Evolutionary conservation across 345 rosid species (phyloP), one percentile per base, ranked within the genome.

Genomic region (Ceriops decandra): DNA sequence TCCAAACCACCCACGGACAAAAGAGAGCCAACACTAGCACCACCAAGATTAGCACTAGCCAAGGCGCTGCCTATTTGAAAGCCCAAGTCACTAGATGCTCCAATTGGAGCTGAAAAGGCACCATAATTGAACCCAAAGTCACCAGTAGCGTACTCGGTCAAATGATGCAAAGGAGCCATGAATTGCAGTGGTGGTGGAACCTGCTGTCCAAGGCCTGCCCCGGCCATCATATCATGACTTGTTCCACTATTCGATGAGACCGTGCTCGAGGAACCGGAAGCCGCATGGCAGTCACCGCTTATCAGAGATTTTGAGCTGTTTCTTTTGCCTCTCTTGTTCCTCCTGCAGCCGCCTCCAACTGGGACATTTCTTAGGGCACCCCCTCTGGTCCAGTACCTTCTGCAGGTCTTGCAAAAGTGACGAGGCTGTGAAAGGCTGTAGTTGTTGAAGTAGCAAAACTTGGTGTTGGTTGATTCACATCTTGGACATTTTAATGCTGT

Each of bases 361-460:
- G 98, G 98, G 62, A 93, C 97, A 60, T 73, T 93, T 19, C 97
- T 82, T 19, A 93, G 80, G 51, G 98, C 91, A 27, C 97, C 97
- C 0, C 97, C 97, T 78, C 91, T 80, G 9, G 99, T 93, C 99
- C 99, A 93, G 88, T 93, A 93, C 82, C 99, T 80, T 65, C 97
- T 78, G 74, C 99, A 93, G 26, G 97, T 88, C 52, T 91, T 93
- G 85, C 99, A 93, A 68, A 91, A 93, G 90, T 93, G 99, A 19
- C 99, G 88, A 60, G 99, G 99, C 89, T 93, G 99, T 6, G 96
- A 61, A 52, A 89, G 95, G 66, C 93, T 89, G 83, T 93, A 93
- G 90, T 93, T 93, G 86, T 93, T 93, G 84, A 89, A 93, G 81
- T 93, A 93, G 75, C 98, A 93, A 73, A 93, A 93, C 74, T 93